phyloP scores from a whole-genome alignment of 345 rosid species.

The Eucalyptus sp. region DNA sequence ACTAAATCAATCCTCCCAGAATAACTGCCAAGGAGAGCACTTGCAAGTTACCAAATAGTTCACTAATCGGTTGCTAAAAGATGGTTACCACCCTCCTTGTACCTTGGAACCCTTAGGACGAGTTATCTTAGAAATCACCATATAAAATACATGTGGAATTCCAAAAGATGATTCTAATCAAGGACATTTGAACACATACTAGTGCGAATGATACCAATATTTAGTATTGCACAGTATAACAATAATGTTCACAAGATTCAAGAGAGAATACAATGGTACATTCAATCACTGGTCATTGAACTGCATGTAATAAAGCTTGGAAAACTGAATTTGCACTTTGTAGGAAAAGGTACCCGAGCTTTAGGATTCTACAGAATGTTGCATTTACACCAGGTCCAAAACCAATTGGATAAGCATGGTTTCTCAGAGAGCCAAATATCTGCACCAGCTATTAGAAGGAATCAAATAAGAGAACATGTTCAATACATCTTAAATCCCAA shows the following conservation, averaged over 20 bases:
- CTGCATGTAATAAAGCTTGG: background rate
- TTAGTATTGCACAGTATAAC: background rate
- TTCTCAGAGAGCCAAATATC: conserved; percentile 41
- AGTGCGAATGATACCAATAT: background rate
- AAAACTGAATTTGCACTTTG: background rate
- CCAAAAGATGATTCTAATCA: background rate
- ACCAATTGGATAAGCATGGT: conserved; percentile 49
- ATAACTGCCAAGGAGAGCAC: background rate
- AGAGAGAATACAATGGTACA: background rate
- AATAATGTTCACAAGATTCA: background rate
- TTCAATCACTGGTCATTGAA: background rate
- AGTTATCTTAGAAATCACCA: background rate
- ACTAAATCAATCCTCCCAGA: background rate
- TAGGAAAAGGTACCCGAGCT: conserved; percentile 27
- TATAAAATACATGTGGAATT: background rate
- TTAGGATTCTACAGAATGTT: conserved; percentile 62
- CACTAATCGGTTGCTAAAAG: background rate
- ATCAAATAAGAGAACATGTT: background rate
- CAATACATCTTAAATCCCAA: background rate
- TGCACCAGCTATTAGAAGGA: conserved; percentile 37
- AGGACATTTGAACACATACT: background rate
- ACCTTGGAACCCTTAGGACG: background rate
- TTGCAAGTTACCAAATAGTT: background rate
- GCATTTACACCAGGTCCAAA: conserved; percentile 61
- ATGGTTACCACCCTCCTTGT: background rate